Conservation (phyloP, 83 land plant species). For the Larix sibirica region DNA sequence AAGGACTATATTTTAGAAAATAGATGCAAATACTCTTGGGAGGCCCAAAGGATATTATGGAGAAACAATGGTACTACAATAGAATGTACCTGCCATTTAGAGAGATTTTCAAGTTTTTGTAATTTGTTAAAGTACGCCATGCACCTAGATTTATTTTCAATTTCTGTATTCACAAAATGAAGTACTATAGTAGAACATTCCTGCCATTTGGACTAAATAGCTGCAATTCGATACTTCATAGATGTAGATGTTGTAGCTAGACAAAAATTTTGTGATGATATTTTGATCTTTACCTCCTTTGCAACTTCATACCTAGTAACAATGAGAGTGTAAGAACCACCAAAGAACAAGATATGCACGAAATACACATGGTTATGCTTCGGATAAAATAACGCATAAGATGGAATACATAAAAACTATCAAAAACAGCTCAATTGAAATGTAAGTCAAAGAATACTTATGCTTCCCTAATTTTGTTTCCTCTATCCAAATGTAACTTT, state of each 20-base stretch:
- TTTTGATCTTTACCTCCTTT: constrained; percentile 18
- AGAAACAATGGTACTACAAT: too few species aligned
- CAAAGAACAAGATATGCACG: not conserved
- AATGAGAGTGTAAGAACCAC: constrained; percentile 7
- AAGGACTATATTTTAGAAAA: too few species aligned
- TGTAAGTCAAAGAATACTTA: not conserved
- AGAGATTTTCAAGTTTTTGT: too few species aligned
- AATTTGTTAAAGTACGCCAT: too few species aligned
- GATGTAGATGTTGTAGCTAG: constrained; percentile 15
- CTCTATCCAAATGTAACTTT: constrained; percentile 23
- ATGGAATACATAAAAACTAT: not conserved
- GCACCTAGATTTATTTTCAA: too few species aligned
- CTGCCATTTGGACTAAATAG: constrained; percentile 17
- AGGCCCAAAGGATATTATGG: too few species aligned
- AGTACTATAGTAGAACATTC: constrained; percentile 19
- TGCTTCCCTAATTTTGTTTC: not conserved
- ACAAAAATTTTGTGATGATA: constrained; percentile 13
- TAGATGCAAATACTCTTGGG: too few species aligned
- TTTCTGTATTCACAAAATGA: not conserved
- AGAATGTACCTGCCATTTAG: too few species aligned
- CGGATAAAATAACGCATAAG: not conserved
- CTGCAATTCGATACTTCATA: constrained; percentile 26
- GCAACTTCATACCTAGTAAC: constrained; percentile 28
- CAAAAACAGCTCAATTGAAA: not conserved
- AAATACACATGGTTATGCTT: constrained; percentile 2